Evolutionary conservation across 2,329 filamentous ascomycete genomes (phyloP).

Genomic region (Myotisia sp.): DNA sequence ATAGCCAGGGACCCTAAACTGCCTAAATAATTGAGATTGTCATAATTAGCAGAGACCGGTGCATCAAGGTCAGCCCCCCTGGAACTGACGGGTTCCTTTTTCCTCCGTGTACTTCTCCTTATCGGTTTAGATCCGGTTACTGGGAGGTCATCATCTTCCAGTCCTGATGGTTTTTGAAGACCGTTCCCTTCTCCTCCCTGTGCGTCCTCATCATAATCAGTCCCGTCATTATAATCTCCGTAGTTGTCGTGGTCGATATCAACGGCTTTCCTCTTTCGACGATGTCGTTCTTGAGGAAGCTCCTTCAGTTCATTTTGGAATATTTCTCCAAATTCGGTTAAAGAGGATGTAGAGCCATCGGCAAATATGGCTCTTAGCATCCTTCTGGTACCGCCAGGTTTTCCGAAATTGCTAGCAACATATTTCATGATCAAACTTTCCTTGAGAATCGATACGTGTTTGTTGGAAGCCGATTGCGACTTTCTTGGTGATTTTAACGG

Average conservation of each 20-base stretch:
- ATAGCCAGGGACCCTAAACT: slow-evolving; percentile 27
- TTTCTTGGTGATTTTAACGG: background rate
- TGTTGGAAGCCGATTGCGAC: background rate
- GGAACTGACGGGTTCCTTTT: slow-evolving; percentile 10
- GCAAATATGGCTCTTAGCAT: slow-evolving; percentile 36
- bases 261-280: slow-evolving; percentile 26
- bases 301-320: slow-evolving; percentile 33
- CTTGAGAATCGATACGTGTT: slow-evolving; percentile 14
- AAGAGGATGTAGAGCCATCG: slow-evolving; percentile 24
- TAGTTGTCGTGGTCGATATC: slow-evolving; percentile 34
- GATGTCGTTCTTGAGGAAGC: slow-evolving; percentile 15
- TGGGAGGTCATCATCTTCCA: slow-evolving; percentile 8
- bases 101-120: slow-evolving; percentile 11
- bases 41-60: slow-evolving; percentile 6
- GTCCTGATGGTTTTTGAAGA: slow-evolving; percentile 5
- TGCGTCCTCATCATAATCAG: slow-evolving; percentile 24
- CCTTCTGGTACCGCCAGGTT: slow-evolving; percentile 25
- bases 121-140: slow-evolving; percentile 24
- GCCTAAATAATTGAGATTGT: slow-evolving; percentile 22
- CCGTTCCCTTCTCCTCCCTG: slow-evolving; percentile 13
- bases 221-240: slow-evolving; percentile 30
- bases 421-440: slow-evolving; percentile 33
- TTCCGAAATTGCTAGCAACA: slow-evolving; percentile 19
- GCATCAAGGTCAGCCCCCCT: slow-evolving; percentile 4
- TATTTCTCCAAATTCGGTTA: slow-evolving; percentile 32